A percentile compares a stretch with the other conserved stretches of the same genome.
Conservation (phyloP, 176 grass and related monocot genomes). For the Thinopyrum elongatum region DNA sequence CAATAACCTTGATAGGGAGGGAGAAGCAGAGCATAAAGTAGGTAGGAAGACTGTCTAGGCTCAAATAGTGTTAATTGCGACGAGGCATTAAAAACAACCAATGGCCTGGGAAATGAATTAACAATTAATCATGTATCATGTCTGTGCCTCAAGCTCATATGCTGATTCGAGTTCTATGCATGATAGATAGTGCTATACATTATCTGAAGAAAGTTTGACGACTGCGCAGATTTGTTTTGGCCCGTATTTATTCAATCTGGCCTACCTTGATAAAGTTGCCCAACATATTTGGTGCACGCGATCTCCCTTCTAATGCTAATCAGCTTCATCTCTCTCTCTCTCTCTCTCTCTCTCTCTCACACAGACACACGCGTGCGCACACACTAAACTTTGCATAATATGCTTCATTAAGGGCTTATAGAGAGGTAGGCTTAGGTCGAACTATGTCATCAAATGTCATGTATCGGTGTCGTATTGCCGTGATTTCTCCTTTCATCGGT, state of each 20-base stretch:
- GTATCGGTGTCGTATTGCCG: neutral
- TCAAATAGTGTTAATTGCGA: neutral
- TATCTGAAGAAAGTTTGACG: neutral
- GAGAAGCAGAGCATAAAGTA: no score
- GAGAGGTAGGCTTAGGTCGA: neutral
- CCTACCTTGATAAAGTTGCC: neutral
- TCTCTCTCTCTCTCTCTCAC: no score
- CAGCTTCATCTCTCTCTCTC: no score
- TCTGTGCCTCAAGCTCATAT: neutral
- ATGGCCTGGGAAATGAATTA: neutral
- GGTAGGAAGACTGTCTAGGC: no score
- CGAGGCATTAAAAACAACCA: neutral
- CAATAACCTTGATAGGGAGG: no score
- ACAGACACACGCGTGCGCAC: no score
- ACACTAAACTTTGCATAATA: neutral
- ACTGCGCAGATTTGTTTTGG: neutral
- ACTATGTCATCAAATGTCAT: neutral
- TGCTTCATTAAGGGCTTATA: neutral
- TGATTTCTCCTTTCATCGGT: neutral
- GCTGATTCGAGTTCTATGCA: neutral
- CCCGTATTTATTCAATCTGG: neutral
- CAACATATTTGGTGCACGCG: neutral
- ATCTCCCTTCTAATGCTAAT: neutral
- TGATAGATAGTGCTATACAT: neutral
- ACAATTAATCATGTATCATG: neutral